Percentiles rank a stretch among this genome's conserved stretches.
Conservation (phyloP, 2,329 filamentous ascomycete species). For the Alternaria incomplexa region DNA sequence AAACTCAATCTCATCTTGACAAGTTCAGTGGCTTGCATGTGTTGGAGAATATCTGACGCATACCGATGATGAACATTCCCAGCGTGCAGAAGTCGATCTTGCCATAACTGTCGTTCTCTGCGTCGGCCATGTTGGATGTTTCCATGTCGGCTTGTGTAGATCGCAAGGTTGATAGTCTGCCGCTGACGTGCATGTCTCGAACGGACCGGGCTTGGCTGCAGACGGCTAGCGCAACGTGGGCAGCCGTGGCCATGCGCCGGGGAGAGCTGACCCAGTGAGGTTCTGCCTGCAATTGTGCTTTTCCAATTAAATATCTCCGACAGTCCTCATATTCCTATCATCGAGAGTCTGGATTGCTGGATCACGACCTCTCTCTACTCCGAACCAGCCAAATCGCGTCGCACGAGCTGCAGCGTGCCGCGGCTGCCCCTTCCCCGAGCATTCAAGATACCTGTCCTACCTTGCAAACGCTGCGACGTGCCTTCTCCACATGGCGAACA, state of each 20-base stretch:
- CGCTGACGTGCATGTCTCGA: conserved; percentile 11
- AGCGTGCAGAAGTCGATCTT: conserved; percentile 64
- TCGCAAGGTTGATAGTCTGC: background rate
- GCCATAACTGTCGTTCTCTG: conserved; percentile 3
- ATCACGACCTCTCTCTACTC: background rate
- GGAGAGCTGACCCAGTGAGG: conserved; percentile 4
- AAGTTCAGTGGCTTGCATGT: conserved; percentile 18
- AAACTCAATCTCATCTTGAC: conserved; percentile 87
- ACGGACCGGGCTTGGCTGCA: conserved; percentile 18
- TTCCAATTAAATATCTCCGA: background rate
- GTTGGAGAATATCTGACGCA: conserved; percentile 16
- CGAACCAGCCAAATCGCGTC: background rate
- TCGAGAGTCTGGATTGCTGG: background rate
- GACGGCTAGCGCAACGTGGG: conserved; percentile 21
- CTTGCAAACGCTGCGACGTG: conserved; percentile 32
- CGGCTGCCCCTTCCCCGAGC: conserved; percentile 33
- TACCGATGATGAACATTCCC: conserved; percentile 70
- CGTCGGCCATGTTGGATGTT: conserved; percentile 14
- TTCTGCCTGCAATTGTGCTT: conserved; percentile 7
- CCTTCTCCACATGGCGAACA: conserved; percentile 69
- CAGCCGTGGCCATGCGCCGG: conserved; percentile 11
- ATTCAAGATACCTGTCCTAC: conserved; percentile 23
- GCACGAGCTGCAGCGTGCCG: conserved; percentile 34
- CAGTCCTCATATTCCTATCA: background rate
- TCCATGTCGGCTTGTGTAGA: background rate